Evolutionary conservation across 345 rosid genomes (phyloP), one percentile per base, ranked within the genome.

Genomic region (Draba incana): DNA sequence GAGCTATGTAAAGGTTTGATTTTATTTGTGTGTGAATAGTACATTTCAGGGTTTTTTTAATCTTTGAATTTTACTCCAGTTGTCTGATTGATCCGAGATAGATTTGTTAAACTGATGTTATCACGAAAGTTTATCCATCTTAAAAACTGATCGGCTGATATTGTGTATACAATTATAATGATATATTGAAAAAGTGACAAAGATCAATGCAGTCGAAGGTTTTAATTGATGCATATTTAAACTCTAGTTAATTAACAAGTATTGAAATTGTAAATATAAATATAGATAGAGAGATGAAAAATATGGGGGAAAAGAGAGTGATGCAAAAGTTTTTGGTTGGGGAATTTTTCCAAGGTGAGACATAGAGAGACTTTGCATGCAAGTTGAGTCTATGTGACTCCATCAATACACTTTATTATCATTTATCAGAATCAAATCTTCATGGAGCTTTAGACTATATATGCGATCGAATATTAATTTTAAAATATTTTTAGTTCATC

Each of bases 331-430:
- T 51, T 39, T 10, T 39, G 58, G 61, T 39, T 25, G 27, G 39
- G 35, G 61, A 41, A 41, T 53, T 23, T 54, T 42, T 5, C 38
- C 38, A 66, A 55, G 49, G 50, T 27, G 39, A 66, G 41, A 46
- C 30, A 63, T 15, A 55, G 25, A 45, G 45, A 55, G 53, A 6
- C 54, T 41, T 49, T 50, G 33, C 30, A 57, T 8, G 61, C 66
- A 73, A 66, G 67, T 51, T 58, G 71, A 64, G 60, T 57, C 46
- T 41, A 39, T 10, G 60, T 33, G 66, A 73, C 71, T 57, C 66
- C 53, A 50, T 39, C 46, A 41, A 63, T 16, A 41, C 28, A 47
- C 37, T 47, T 16, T n/a, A 2, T 27, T 42, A 28, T 64, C 53
- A 42, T 1, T 27, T 42, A 28, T 64, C 53, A 42, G 66, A 65